Base-by-base conservation (phyloP, 306 rosid species). In the Gastrolobium bilobum region DNA sequence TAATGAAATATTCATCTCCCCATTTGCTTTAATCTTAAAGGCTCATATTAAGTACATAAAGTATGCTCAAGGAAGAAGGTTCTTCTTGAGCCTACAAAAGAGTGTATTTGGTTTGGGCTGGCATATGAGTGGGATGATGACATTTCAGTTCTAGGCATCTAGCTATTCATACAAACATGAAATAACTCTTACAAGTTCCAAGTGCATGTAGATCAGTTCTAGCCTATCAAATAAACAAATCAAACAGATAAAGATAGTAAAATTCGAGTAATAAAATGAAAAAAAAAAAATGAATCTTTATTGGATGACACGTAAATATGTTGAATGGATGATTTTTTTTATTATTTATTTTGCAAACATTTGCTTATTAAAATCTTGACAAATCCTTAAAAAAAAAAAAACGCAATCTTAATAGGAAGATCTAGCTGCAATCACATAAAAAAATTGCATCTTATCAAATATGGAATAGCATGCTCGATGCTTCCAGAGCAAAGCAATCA, bases 141-240 rank as follows among this genome's bases (percentile, higher is more conserved):
- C 4, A 66, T 66, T 66, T 44, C 72, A 66, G 72, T 44, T 66
- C 26, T 10, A 26, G 71, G 56, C 10, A 44, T 60, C 4, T 43
- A 67, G 39, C 37, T 56, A 29, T 43, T 29, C 10, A 44, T 26
- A 46, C 57, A 29, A 44, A 29, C 73, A 10, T 34, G 14, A 9
- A 61, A 35, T 61, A 61, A 35, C 26, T 61, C 11, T 65, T 42
- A 42, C 53, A 65, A 42, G 71, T 65, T 42, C 20, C 53, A 65
- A 42, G 71, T 26, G 35, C 51, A 64, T 5, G 47, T 40, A 15
- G 71, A 44, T 10, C 26, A 35, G 10, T 14, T n/a, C 44, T 13
- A 35, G 4, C 44, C 60, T 60, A 34, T 11, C 10, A 14, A n/a
- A 63, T 15, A 64, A 42, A 4, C 0, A 66, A 66, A 66, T 15